Evolutionary conservation across 805 yeast genomes (phyloP).

Genomic region (Nakazawaea pomicola): DNA sequence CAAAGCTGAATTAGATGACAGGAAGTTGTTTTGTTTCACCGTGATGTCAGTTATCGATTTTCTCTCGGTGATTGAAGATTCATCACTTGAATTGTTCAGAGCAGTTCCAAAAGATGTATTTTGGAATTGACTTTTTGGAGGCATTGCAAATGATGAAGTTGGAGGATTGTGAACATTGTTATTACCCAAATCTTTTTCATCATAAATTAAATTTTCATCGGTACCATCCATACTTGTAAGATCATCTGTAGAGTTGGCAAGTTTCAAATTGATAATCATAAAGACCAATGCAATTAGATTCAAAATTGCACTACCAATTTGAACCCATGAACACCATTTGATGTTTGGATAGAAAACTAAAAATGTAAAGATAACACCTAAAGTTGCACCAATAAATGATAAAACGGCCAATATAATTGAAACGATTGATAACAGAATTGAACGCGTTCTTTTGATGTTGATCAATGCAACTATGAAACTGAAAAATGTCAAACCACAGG

Average conservation of each 20-base stretch:
- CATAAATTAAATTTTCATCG: conserved; percentile 5
- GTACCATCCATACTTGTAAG: conserved; percentile 15
- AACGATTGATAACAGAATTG: conserved; percentile 28
- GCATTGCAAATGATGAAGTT: conserved; percentile 6
- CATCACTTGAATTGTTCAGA: conserved; percentile 4
- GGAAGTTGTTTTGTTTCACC: conserved; percentile 9
- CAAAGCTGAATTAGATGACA: conserved; percentile 10
- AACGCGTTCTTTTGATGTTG: conserved; percentile 1
- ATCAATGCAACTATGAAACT: conserved; percentile 29
- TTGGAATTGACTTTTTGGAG: conserved; percentile 8
- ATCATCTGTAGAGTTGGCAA: conserved; percentile 12
- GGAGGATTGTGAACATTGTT: no score
- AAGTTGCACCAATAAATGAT: conserved; percentile 48
- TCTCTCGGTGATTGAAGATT: conserved; percentile 14
- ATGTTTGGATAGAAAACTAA: conserved; percentile 61
- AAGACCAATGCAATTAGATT: conserved; percentile 48
- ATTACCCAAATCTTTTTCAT: neutral
- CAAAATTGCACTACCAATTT: conserved; percentile 61
- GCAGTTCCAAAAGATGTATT: conserved; percentile 3
- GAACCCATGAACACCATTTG: conserved; percentile 69
- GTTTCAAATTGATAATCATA: conserved; percentile 33
- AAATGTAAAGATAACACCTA: conserved; percentile 50
- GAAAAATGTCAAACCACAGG: conserved; percentile 57
- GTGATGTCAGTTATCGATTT: conserved; percentile 15
- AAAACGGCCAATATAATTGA: conserved; percentile 41